Evolutionary conservation across 116 monocot species (phyloP).

Genomic region (Thalassia testudinum): DNA sequence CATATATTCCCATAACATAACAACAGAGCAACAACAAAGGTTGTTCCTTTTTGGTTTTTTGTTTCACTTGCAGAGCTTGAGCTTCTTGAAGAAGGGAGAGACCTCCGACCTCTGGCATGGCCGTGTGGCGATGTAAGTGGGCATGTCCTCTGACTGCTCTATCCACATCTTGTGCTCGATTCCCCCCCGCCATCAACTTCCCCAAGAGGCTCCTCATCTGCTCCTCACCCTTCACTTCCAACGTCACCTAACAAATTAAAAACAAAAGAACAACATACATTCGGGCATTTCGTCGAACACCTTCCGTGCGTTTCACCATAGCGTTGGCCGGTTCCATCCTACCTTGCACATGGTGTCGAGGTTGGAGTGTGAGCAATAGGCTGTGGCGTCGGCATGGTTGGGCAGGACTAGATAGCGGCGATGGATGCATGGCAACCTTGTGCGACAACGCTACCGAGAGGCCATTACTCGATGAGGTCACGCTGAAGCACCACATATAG

Average conservation of each 20-base stretch:
- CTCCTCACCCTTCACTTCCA: constrained; percentile 87
- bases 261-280: background rate
- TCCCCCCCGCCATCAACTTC: constrained; percentile 48
- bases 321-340: background rate
- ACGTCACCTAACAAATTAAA: constrained; percentile 37
- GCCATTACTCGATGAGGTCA: constrained; percentile 85
- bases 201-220: constrained; percentile 61
- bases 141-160: constrained; percentile 85
- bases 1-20: too few relatives aligned
- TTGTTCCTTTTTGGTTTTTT: too few relatives aligned
- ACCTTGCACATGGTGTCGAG: constrained; percentile 88
- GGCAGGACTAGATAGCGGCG: constrained; percentile 65
- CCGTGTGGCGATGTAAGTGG: constrained; percentile 69
- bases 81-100: constrained; percentile 75
- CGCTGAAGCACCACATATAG: constrained; percentile 96
- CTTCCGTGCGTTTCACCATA: background rate
- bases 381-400: constrained; percentile 37
- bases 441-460: constrained; percentile 67
- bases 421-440: constrained; percentile 93
- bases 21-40: too few relatives aligned
- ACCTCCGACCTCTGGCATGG: constrained; percentile 56
- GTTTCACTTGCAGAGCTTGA: constrained; percentile 95
- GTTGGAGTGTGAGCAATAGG: constrained; percentile 43
- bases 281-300: constrained; percentile 41
- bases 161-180: constrained; percentile 85